These are phyloP conservation scores for Omphalotus olearius DNA, from an alignment of 1,284 basidiomycete species.

Conservation along the genomic window DNA sequence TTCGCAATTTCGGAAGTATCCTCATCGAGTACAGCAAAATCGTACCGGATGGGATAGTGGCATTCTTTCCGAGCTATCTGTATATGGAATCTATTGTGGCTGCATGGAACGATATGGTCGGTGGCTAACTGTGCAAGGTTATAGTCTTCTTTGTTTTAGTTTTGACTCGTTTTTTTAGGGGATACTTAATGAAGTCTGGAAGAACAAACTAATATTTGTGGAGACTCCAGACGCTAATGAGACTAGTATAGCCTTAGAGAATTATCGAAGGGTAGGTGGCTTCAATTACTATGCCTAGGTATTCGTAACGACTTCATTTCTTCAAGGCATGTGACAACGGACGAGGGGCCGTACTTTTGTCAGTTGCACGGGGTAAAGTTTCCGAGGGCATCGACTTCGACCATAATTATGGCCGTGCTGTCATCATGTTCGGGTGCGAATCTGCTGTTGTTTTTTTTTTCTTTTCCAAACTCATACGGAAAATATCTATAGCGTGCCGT, in stretches of 20 bases:
- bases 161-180: slow-evolving; percentile 43
- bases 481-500: slow-evolving; percentile 69
- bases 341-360: slow-evolving; percentile 92
- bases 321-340: slow-evolving; percentile 96
- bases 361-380: slow-evolving; percentile 98
- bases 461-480: slow-evolving; percentile 6
- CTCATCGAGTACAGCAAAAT: slow-evolving; percentile 97
- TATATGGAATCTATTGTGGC: slow-evolving; percentile 99
- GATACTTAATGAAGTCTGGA: slow-evolving; percentile 99
- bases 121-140: slow-evolving; percentile 20
- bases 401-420: slow-evolving; percentile 98
- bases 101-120: slow-evolving; percentile 99
- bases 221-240: slow-evolving; percentile 99
- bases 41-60: slow-evolving; percentile 98
- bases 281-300: background rate
- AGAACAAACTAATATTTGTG: slow-evolving; percentile 98
- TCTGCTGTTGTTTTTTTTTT: slow-evolving; percentile 11
- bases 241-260: slow-evolving; percentile 96
- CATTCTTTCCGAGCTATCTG: slow-evolving; percentile 98
- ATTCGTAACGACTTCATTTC: slow-evolving; percentile 1
- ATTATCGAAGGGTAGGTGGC: slow-evolving; percentile 82
- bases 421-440: slow-evolving; percentile 97
- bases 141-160: background rate
- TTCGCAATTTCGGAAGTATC: slow-evolving; percentile 98
- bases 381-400: slow-evolving; percentile 99